These are phyloP conservation scores for Parvularia atlantis DNA, from an alignment of 78 protist genomes.

Conservation along the genomic window DNA sequence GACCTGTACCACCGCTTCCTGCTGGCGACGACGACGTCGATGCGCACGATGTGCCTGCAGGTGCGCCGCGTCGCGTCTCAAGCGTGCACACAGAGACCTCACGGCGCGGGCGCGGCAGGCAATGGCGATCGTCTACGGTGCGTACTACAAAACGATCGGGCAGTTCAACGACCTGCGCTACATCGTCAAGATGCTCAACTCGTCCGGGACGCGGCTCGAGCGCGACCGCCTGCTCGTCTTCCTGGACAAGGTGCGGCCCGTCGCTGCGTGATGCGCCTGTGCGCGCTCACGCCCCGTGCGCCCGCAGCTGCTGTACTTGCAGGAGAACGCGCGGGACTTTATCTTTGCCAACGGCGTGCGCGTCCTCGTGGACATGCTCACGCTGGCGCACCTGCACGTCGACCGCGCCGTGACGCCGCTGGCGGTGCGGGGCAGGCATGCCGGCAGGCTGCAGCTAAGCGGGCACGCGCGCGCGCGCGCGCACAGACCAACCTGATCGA, in stretches of 20 bases:
- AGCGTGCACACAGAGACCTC: not conserved
- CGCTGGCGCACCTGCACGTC: constrained; percentile 39
- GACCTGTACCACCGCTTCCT: constrained; percentile 78
- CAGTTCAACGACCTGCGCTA: constrained; percentile 14
- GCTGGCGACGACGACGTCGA: constrained; percentile 13
- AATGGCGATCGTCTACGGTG: constrained; percentile 56
- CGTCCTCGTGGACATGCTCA: constrained; percentile 39
- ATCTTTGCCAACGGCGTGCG: constrained; percentile 53
- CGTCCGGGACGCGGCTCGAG: not conserved
- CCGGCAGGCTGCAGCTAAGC: no score
- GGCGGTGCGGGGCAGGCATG: no score
- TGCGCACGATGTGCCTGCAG: no score
- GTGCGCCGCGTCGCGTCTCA: no score
- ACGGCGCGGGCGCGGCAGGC: constrained; percentile 55
- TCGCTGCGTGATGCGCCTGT: no score
- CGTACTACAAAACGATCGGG: constrained; percentile 28
- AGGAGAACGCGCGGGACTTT: constrained; percentile 51
- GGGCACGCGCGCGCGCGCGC: no score
- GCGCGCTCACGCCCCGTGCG: no score
- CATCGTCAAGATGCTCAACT: constrained; percentile 30
- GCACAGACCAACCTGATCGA: constrained; percentile 30
- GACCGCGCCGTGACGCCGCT: constrained; percentile 14
- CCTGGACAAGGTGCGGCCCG: no score
- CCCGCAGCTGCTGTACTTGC: constrained; percentile 29
- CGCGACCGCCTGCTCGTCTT: constrained; percentile 67